Percentiles rank a stretch among this genome's conserved stretches.
Evolutionary conservation across 805 yeast species (phyloP).

Genomic region (Torulaspora franciscae): DNA sequence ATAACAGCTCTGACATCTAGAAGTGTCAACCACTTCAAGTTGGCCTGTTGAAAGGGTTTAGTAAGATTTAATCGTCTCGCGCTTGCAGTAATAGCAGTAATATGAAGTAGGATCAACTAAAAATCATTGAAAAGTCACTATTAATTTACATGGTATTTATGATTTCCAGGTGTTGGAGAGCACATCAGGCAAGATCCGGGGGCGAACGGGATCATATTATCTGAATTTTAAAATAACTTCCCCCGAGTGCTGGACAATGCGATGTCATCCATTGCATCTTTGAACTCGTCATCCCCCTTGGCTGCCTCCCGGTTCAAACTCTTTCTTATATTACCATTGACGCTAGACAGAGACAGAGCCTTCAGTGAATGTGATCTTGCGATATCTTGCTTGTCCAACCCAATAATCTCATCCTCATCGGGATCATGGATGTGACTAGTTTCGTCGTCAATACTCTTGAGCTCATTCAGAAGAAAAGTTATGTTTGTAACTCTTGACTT

Average conservation of each 20-base stretch:
- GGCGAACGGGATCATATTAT: background rate
- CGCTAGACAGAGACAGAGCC: slow-evolving; percentile 12
- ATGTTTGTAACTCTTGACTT: slow-evolving; percentile 36
- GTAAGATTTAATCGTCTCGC: too few species aligned
- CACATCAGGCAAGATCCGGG: background rate
- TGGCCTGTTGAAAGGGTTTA: background rate
- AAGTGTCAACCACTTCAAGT: background rate
- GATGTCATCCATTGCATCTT: slow-evolving; percentile 31
- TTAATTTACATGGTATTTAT: background rate
- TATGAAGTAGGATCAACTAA: background rate
- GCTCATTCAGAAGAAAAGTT: slow-evolving; percentile 34
- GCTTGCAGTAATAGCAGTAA: background rate
- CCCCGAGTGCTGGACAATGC: slow-evolving; percentile 28
- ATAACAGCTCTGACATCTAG: slow-evolving; percentile 40
- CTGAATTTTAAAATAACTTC: slow-evolving; percentile 18
- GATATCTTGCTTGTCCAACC: slow-evolving; percentile 30
- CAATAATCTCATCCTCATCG: slow-evolving; percentile 35
- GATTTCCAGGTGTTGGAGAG: background rate
- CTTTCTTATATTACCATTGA: slow-evolving; percentile 12
- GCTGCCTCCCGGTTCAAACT: slow-evolving; percentile 13
- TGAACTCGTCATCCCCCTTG: slow-evolving; percentile 26
- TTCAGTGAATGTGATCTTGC: slow-evolving; percentile 30
- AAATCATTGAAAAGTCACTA: background rate
- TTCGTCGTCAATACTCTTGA: slow-evolving; percentile 25
- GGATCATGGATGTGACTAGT: slow-evolving; percentile 31